Evolutionary conservation across 2,329 filamentous ascomycete genomes (phyloP).

Genomic region (Dactylellina leptospora): DNA sequence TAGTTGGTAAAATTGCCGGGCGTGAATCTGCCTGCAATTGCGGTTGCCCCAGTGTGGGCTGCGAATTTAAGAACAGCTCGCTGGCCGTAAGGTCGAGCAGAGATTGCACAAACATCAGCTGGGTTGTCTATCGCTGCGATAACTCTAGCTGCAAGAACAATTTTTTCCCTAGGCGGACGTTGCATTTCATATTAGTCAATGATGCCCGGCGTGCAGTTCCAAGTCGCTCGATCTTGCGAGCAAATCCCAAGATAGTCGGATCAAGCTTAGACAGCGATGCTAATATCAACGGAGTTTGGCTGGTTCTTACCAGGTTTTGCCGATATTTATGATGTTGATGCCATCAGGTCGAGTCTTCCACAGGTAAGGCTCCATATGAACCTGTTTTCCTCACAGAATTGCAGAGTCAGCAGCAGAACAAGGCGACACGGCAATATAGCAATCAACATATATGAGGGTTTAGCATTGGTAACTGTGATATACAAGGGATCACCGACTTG

Average conservation of each 20-base stretch:
- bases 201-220: background rate
- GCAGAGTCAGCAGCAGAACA: background rate
- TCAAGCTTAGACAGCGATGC: too few species aligned
- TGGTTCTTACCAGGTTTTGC: conserved; percentile 97
- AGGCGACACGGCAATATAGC: background rate
- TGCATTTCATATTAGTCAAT: background rate
- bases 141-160: conserved; percentile 97
- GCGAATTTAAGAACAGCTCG: conserved; percentile 99
- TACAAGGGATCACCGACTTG: conserved; percentile 65
- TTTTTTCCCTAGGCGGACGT: conserved; percentile 82
- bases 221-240: too few species aligned
- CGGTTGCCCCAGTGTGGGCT: conserved; percentile 94
- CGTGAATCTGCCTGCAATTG: conserved; percentile 99
- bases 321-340: conserved; percentile 99
- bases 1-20: conserved; percentile 99
- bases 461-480: background rate
- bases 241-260: too few species aligned
- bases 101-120: conserved; percentile 98
- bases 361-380: conserved; percentile 99
- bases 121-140: conserved; percentile 99
- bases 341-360: conserved; percentile 99
- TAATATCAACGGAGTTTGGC: background rate
- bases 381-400: conserved; percentile 58
- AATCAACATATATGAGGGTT: background rate
- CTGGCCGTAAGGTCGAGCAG: conserved; percentile 98